phyloP scores from a whole-genome alignment of 2,329 filamentous ascomycete genomes.

The Ploettnerulaceae sp. region DNA sequence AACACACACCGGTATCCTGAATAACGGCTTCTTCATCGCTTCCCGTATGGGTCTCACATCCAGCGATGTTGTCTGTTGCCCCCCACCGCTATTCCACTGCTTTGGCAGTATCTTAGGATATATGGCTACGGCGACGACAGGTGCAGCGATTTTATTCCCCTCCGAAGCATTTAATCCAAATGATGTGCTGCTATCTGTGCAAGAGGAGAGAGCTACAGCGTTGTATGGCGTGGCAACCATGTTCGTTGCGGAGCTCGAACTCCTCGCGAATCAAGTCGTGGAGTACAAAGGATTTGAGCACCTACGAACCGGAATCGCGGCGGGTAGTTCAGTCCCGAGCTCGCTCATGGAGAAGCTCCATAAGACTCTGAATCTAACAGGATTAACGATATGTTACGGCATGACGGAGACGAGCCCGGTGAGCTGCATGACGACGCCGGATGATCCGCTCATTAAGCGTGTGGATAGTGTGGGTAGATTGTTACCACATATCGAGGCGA shows the following conservation, averaged over 20 bases:
- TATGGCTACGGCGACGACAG: conserved; percentile 87
- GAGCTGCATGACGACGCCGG: conserved; percentile 61
- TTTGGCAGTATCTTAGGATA: conserved; percentile 92
- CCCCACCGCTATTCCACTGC: conserved; percentile 83
- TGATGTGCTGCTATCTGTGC: conserved; percentile 56
- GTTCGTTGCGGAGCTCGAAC: conserved; percentile 83
- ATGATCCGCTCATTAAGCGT: conserved; percentile 61
- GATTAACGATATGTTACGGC: conserved; percentile 83
- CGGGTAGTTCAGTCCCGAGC: conserved; percentile 79
- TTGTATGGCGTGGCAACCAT: conserved; percentile 93
- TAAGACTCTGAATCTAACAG: conserved; percentile 65
- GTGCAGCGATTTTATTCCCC: conserved; percentile 78
- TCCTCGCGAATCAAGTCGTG: conserved; percentile 51
- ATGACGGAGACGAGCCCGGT: conserved; percentile 42
- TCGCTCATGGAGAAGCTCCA: conserved; percentile 76
- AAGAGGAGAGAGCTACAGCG: conserved; percentile 50
- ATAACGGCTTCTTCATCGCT: conserved; percentile 84
- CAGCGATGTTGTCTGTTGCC: conserved; percentile 73
- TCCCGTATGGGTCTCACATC: conserved; percentile 75
- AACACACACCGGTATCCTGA: conserved; percentile 79
- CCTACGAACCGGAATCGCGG: conserved; percentile 85
- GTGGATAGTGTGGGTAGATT: conserved; percentile 70
- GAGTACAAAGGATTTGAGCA: conserved; percentile 52
- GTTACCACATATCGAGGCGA: conserved; percentile 74
- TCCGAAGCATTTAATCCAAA: conserved; percentile 79